Evolutionary conservation across 345 rosid species (phyloP).

Genomic region (Salix udensis): DNA sequence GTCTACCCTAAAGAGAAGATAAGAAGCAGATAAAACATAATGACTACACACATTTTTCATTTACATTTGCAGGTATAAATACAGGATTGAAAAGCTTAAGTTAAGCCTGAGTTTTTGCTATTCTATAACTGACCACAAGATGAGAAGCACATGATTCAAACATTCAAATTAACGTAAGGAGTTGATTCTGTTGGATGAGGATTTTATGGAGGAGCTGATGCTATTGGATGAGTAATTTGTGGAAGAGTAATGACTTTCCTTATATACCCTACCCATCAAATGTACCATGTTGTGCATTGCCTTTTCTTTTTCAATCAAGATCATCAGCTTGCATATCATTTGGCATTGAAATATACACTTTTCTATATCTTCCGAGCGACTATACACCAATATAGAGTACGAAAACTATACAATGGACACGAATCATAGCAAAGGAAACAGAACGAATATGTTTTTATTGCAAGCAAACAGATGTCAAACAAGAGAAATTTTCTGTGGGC

Average conservation of each 20-base stretch:
- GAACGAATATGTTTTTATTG: no score
- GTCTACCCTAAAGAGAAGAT: no score
- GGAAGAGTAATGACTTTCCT: not conserved
- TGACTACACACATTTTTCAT: not conserved
- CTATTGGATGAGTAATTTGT: no score
- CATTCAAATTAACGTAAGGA: not conserved
- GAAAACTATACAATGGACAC: not conserved
- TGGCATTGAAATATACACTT: conserved; percentile 5
- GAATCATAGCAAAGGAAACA: no score
- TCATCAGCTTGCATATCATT: not conserved
- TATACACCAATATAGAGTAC: conserved; percentile 13
- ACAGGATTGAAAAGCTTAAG: not conserved
- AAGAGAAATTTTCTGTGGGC: not conserved
- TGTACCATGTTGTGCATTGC: no score
- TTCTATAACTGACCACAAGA: not conserved
- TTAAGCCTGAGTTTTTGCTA: not conserved
- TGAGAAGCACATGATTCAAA: not conserved
- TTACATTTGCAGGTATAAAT: not conserved
- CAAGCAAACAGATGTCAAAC: not conserved
- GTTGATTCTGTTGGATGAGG: not conserved
- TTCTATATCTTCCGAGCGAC: not conserved
- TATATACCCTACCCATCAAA: no score
- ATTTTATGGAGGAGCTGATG: not conserved
- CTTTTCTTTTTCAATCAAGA: not conserved
- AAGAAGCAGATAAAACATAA: not conserved